phyloP scores from a whole-genome alignment of 768 basidiomycete genomes.

The Tephrocybe sp. region DNA sequence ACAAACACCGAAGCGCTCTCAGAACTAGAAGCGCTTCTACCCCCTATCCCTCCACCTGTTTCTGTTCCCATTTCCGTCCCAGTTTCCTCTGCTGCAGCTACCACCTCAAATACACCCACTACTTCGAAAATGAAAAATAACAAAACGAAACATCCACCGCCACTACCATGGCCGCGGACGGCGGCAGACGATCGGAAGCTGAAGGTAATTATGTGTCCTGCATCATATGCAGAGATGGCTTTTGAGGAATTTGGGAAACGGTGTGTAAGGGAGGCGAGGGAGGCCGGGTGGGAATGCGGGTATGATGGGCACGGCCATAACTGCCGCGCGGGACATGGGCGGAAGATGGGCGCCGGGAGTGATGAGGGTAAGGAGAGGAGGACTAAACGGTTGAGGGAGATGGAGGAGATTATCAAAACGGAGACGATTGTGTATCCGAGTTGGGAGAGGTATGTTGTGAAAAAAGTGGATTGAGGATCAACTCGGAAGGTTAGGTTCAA shows the following conservation, averaged over 20 bases:
- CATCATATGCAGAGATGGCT: conserved; percentile 29
- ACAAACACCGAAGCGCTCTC: conserved; percentile 58
- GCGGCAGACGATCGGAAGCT: conserved; percentile 50
- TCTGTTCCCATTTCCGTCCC: too few species aligned
- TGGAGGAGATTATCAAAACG: conserved; percentile 31
- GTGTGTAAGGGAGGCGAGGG: conserved; percentile 4
- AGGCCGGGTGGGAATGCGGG: not conserved
- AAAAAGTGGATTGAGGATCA: conserved; percentile 27
- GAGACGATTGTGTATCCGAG: conserved; percentile 54
- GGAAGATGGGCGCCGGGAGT: conserved; percentile 17
- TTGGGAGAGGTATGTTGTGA: conserved; percentile 65
- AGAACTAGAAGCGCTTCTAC: conserved; percentile 47
- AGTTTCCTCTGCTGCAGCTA: conserved; percentile 7
- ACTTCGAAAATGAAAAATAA: conserved; percentile 21
- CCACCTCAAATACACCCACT: conserved; percentile 9
- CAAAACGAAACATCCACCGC: conserved; percentile 44
- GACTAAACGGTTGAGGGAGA: conserved; percentile 21
- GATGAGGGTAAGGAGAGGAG: conserved; percentile 21
- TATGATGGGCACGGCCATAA: not conserved
- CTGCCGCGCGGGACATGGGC: conserved; percentile 1
- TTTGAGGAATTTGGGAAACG: conserved; percentile 12
- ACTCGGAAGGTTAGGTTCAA: not conserved
- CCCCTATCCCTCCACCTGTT: conserved; percentile 15
- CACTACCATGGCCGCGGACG: conserved; percentile 38
- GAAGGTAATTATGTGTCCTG: conserved; percentile 46